Evolutionary conservation across 1,139 yeast genomes (phyloP), one percentile per base, ranked within the genome.

Genomic region (Candida gigantensis): DNA sequence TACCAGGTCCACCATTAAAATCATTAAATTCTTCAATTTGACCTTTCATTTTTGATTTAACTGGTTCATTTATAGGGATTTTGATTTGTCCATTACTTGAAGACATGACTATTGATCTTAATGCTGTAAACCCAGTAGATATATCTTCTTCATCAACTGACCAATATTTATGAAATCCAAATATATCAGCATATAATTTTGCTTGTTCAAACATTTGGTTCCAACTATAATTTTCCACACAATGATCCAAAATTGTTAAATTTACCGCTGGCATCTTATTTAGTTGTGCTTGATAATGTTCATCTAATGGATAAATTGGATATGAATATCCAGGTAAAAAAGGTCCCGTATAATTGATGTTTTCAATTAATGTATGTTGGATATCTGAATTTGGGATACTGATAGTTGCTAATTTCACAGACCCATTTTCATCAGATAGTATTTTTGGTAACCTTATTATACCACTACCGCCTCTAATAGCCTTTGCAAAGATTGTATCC

Each of bases 51-150:
- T 65, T 60, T 2, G 90, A 86, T 37, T 64, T 55, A 0, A 88
- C 90, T 0, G 96, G 95, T 56, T 86, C 95, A 57, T 86, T 87
- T 33, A 87, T 76, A 7, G 95, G 95, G 76, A 87, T 80, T 57
- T 84, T 84, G 46, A 85, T 74, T 32, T 53, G 58, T 5, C 84
- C 86, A 49, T 81, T 79, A 10, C 73, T 65, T 5, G 85, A 78
- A 0, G 90, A 76, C 90, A 86, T 82, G 10, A 86, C 95, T 16
- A 81, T 74, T 4, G 94, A 83, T 41, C 77, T 72, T 38, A 86
- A 70, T 0, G 92, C 85, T 1, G 90, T 76, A 46, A 65, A 78
- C 35, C 74, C 78, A 0, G 95, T 85, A 33, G 72, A 68, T n/a
- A 86, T 74, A 46, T 82, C 86, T 29, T 64, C 66, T 49, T 86